Conservation (phyloP, 305 asterid species). For the Fraxinus floribunda region DNA sequence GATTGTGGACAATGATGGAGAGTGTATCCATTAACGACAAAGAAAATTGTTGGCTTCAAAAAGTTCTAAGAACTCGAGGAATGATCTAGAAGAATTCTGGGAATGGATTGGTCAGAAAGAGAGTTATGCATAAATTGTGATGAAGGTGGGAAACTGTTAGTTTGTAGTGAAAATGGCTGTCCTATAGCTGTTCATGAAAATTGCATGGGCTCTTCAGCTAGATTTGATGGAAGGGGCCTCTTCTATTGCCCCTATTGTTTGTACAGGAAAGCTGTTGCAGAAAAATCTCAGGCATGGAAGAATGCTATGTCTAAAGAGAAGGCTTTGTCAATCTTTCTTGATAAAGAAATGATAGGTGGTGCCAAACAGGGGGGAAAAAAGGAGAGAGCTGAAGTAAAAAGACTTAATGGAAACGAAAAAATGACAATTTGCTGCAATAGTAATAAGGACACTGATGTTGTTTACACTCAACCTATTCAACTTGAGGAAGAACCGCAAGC, state of each 20-base stretch:
- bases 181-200: conserved; percentile 60
- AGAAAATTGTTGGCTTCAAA: neutral
- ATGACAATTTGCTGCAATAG: neutral
- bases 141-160: conserved; percentile 53
- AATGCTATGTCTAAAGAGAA: conserved; percentile 52
- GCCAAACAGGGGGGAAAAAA: conserved; percentile 23
- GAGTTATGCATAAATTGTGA: conserved; percentile 66
- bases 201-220: conserved; percentile 58
- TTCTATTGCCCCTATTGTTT: conserved; percentile 80
- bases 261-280: conserved; percentile 50
- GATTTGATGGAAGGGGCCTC: conserved; percentile 46
- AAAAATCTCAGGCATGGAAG: conserved; percentile 48
- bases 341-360: conserved; percentile 27
- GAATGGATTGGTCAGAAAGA: conserved; percentile 48
- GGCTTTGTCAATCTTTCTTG: conserved; percentile 56
- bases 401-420: conserved; percentile 11
- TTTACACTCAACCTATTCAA: conserved; percentile 9
- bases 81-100: conserved; percentile 14
- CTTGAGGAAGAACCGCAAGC: conserved; percentile 18
- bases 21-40: neutral
- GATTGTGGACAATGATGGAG: neutral
- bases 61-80: conserved; percentile 15
- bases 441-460: conserved; percentile 3
- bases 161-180: conserved; percentile 58
- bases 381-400: conserved; percentile 23